These are phyloP conservation scores for Madurella fahalii DNA, from an alignment of 2,329 filamentous ascomycete species.

Conservation along the genomic window DNA sequence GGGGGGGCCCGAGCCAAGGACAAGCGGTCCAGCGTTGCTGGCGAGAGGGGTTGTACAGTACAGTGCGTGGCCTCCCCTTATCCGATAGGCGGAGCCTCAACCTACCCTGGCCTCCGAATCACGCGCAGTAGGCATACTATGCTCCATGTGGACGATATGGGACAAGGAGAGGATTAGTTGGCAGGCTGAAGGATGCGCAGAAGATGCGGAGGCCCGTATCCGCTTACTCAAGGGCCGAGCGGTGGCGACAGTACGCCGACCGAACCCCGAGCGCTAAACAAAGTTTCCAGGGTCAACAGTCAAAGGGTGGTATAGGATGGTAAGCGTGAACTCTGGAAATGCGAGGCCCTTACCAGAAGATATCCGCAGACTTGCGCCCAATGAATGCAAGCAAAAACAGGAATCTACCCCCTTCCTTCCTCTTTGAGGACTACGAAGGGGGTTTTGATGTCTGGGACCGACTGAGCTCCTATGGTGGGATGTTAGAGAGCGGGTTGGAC, in stretches of 20 bases:
- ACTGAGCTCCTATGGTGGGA: too few relatives aligned
- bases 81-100: slow-evolving; percentile 13
- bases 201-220: background rate
- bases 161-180: slow-evolving; percentile 5
- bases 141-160: background rate
- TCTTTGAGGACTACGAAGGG: too few relatives aligned
- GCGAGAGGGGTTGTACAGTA: slow-evolving; percentile 11
- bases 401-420: too few relatives aligned
- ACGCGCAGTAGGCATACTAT: background rate
- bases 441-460: too few relatives aligned
- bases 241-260: background rate
- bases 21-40: background rate
- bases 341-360: too few relatives aligned
- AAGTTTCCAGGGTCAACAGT: too few relatives aligned
- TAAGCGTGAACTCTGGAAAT: too few relatives aligned
- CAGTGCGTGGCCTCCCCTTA: slow-evolving; percentile 12
- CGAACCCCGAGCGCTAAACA: background rate
- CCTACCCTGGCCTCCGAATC: background rate
- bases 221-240: background rate
- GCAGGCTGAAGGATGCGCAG: background rate
- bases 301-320: too few relatives aligned
- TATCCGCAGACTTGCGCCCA: too few relatives aligned
- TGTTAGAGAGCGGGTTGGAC: too few relatives aligned
- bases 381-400: too few relatives aligned
- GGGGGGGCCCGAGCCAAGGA: slow-evolving; percentile 14